Percentiles rank a stretch among this genome's conserved stretches.
Evolutionary conservation across 345 rosid species (phyloP).

Genomic region (Eutrema yunnanense): DNA sequence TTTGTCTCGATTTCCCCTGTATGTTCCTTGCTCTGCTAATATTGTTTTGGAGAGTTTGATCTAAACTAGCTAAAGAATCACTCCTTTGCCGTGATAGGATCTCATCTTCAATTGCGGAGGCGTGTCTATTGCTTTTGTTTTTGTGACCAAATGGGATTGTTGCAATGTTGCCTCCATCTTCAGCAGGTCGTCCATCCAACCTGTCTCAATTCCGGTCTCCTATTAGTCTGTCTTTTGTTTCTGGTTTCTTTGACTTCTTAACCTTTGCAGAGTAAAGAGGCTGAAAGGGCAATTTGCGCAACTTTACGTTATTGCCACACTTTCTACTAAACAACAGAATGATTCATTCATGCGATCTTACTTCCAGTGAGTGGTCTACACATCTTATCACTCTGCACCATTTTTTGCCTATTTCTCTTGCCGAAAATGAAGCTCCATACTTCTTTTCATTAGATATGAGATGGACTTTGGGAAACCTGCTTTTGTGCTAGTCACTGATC

Average conservation of each 20-base stretch:
- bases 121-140: slow-evolving; percentile 73
- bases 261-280: slow-evolving; percentile 48
- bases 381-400: not conserved
- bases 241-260: not conserved
- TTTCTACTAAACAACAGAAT: slow-evolving; percentile 57
- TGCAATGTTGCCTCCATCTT: slow-evolving; percentile 37
- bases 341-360: slow-evolving; percentile 70
- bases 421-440: not conserved
- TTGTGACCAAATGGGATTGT: slow-evolving; percentile 69
- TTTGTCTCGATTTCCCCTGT: slow-evolving; percentile 81
- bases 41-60: not conserved
- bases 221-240: not conserved
- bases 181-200: slow-evolving; percentile 44
- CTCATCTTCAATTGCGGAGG: slow-evolving; percentile 91
- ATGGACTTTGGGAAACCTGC: slow-evolving; percentile 89
- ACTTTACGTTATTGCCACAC: slow-evolving; percentile 54
- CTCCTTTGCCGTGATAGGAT: slow-evolving; percentile 39
- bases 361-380: slow-evolving; percentile 62
- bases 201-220: not conserved
- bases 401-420: not conserved
- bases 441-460: slow-evolving; percentile 38
- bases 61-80: not conserved
- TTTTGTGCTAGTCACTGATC: slow-evolving; percentile 70
- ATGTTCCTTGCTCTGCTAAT: slow-evolving; percentile 1
- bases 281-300: slow-evolving; percentile 71